A percentile compares a stretch with the other conserved stretches of the same genome.
phyloP scores from a whole-genome alignment of 192 early-diverging fungal genomes.

The Backusella luteola region DNA sequence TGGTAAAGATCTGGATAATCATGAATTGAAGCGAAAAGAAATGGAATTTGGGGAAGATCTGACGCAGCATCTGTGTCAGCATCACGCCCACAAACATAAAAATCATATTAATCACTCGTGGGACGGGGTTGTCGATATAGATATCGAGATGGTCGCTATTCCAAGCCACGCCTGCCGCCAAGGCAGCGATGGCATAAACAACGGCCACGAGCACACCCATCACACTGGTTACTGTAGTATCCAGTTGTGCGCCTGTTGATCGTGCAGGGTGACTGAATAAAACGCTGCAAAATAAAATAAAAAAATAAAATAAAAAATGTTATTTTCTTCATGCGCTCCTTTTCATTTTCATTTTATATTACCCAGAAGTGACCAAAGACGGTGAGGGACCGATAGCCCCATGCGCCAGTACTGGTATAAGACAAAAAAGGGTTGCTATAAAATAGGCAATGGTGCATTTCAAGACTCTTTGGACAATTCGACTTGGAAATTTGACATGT shows the following conservation, averaged over 20 bases:
- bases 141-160: conserved; percentile 24
- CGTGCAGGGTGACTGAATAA: conserved; percentile 50
- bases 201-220: conserved; percentile 41
- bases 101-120: conserved; percentile 30
- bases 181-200: conserved; percentile 36
- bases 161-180: conserved; percentile 28
- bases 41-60: conserved; percentile 43
- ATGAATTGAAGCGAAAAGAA: conserved; percentile 45
- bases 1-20: conserved; percentile 43
- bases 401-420: conserved; percentile 24
- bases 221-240: conserved; percentile 42
- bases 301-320: neutral
- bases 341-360: neutral
- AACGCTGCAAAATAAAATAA: neutral
- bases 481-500: conserved; percentile 34
- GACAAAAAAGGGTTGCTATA: conserved; percentile 29
- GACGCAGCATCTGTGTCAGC: conserved; percentile 37
- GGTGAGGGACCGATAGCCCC: conserved; percentile 26
- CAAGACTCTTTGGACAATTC: conserved; percentile 42
- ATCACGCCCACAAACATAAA: conserved; percentile 48
- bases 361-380: conserved; percentile 32
- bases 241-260: conserved; percentile 49
- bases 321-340: neutral
- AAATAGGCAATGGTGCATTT: conserved; percentile 44
- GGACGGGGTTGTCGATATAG: conserved; percentile 22